Percentiles rank a stretch among this genome's conserved stretches.
phyloP scores from a whole-genome alignment of 1,284 basidiomycete species.

The Ceratobasidium sp. region DNA sequence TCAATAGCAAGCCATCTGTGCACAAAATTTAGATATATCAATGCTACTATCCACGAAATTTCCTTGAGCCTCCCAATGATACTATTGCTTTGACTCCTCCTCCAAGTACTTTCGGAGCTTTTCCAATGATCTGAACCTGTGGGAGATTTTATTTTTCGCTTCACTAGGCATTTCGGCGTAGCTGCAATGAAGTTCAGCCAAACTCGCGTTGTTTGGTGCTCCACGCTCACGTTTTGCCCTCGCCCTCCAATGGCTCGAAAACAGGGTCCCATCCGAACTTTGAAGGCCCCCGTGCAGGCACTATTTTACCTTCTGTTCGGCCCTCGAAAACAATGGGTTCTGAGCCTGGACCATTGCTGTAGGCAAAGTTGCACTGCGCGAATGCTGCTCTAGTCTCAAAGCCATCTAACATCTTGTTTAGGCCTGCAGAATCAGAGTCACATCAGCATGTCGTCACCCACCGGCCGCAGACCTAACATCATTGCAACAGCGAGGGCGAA shows the following conservation, averaged over 20 bases:
- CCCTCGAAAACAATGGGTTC: slow-evolving; percentile 86
- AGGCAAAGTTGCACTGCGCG: slow-evolving; percentile 96
- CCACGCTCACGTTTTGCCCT: slow-evolving; percentile 71
- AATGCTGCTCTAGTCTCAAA: slow-evolving; percentile 83
- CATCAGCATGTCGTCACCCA: slow-evolving; percentile 18
- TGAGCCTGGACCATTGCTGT: slow-evolving; percentile 79
- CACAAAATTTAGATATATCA: no score
- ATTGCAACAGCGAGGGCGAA: slow-evolving; percentile 3
- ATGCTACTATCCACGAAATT: not conserved
- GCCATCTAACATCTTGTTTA: slow-evolving; percentile 86
- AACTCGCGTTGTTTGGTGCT: not conserved
- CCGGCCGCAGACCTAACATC: not conserved
- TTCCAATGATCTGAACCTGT: slow-evolving; percentile 86
- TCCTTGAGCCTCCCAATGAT: not conserved
- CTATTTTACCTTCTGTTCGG: slow-evolving; percentile 85
- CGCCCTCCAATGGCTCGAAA: slow-evolving; percentile 78
- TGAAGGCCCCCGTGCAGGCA: slow-evolving; percentile 78
- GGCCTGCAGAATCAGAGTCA: slow-evolving; percentile 55
- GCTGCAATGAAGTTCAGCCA: slow-evolving; percentile 51
- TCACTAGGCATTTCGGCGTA: slow-evolving; percentile 93
- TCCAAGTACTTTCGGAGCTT: slow-evolving; percentile 75
- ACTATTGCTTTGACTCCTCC: not conserved
- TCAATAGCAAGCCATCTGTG: no score
- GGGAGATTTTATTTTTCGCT: slow-evolving; percentile 89
- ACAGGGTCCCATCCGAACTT: slow-evolving; percentile 89